Conservation (phyloP, 2,329 filamentous ascomycete species). For the Sodiomyces alkalinus region DNA sequence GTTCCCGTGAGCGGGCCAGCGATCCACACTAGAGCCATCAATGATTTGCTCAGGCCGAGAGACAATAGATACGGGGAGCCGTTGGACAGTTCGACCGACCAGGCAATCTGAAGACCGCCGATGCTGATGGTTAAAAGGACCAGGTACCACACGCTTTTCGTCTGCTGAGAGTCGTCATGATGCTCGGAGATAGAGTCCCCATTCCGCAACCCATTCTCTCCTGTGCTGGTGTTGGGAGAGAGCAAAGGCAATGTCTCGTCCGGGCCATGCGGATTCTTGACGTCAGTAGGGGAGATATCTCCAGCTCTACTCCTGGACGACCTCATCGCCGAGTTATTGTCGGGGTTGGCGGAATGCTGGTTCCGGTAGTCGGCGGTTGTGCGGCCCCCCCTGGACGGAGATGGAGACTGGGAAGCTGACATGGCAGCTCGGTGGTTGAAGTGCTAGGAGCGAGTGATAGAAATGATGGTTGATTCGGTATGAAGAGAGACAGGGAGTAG, state of each 20-base stretch:
- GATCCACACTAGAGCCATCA: constrained; percentile 76
- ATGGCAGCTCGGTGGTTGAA: too few species aligned
- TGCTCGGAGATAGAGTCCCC: constrained; percentile 3
- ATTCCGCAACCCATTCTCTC: constrained; percentile 4
- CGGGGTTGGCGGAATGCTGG: constrained; percentile 1
- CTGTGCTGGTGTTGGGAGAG: constrained; percentile 2
- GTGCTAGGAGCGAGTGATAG: too few species aligned
- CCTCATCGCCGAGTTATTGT: constrained; percentile 3
- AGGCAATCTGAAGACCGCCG: constrained; percentile 82
- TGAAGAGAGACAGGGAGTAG: too few species aligned
- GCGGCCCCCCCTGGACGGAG: constrained; percentile 5
- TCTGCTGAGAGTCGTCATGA: constrained; percentile 30
- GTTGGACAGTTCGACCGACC: constrained; percentile 90
- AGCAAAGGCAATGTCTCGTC: constrained; percentile 7
- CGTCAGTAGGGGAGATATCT: too few species aligned
- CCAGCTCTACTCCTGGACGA: too few species aligned
- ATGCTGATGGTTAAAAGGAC: constrained; percentile 75
- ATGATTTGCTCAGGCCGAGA: constrained; percentile 65
- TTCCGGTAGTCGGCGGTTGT: constrained; percentile 5
- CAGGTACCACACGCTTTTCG: constrained; percentile 75
- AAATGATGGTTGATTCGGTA: too few species aligned
- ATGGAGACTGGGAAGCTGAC: constrained; percentile 4
- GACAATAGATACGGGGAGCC: constrained; percentile 75
- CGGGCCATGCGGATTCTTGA: background rate
- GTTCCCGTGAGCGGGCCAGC: constrained; percentile 66